phyloP scores from a whole-genome alignment of 2,329 filamentous ascomycete genomes.

The Aspergillus sp. region DNA sequence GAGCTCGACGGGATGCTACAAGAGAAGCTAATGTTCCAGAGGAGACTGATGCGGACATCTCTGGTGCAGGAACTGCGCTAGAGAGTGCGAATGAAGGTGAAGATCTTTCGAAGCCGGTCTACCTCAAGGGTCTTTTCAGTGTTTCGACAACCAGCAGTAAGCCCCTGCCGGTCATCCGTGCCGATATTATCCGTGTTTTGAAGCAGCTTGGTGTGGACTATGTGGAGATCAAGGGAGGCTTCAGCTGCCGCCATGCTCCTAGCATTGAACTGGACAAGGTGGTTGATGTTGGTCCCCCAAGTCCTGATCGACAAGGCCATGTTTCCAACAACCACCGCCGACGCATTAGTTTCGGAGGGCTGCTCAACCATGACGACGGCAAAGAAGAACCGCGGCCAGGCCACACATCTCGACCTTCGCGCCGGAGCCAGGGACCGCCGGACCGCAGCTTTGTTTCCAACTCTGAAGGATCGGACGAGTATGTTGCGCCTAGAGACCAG shows the following conservation, averaged over 20 bases:
- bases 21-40: constrained; percentile 78
- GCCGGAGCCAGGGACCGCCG: constrained; percentile 43
- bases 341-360: constrained; percentile 78
- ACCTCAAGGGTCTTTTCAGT: constrained; percentile 92
- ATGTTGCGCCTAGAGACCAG: constrained; percentile 46
- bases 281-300: constrained; percentile 56
- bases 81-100: constrained; percentile 57
- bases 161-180: constrained; percentile 76
- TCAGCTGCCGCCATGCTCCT: constrained; percentile 80
- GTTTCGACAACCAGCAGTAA: constrained; percentile 95
- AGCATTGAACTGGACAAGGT: constrained; percentile 82
- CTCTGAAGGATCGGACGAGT: constrained; percentile 81
- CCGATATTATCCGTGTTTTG: constrained; percentile 86
- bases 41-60: constrained; percentile 79
- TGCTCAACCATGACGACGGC: constrained; percentile 62
- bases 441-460: constrained; percentile 75
- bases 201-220: constrained; percentile 86
- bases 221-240: constrained; percentile 87
- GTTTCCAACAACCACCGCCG: constrained; percentile 60
- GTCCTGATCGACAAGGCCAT: constrained; percentile 47
- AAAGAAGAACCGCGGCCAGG: constrained; percentile 52
- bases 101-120: constrained; percentile 81
- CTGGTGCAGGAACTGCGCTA: constrained; percentile 47
- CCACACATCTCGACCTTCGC: constrained; percentile 38
- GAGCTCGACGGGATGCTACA: constrained; percentile 67